Evolutionary conservation across 257 asterid species (phyloP).

Genomic region (Gardenia jasminoides): DNA sequence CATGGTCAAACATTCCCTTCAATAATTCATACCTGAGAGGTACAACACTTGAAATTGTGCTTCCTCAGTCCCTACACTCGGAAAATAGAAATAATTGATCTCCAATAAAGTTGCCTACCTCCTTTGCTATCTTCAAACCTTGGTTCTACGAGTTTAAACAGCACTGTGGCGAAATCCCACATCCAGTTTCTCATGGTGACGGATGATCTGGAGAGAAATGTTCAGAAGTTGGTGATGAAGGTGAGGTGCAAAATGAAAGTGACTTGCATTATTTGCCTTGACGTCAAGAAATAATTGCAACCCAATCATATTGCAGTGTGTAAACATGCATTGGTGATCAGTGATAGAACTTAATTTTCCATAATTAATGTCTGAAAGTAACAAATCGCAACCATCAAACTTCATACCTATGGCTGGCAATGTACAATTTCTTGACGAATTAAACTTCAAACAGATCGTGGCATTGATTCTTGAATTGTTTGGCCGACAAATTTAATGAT

Average conservation of each 20-base stretch:
- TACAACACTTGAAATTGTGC: slow-evolving; percentile 15
- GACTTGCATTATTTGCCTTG: slow-evolving; percentile 7
- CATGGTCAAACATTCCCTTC: slow-evolving; percentile 26
- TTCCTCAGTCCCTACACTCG: slow-evolving; percentile 1
- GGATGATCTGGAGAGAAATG: background rate
- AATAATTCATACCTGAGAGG: slow-evolving; percentile 27
- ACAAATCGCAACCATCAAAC: slow-evolving; percentile 12
- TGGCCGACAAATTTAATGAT: background rate
- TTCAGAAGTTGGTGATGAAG: background rate
- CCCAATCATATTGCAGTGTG: slow-evolving; percentile 3
- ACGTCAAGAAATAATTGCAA: background rate
- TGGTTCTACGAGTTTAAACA: background rate
- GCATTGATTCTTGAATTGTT: background rate
- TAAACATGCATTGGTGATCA: background rate
- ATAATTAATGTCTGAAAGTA: slow-evolving; percentile 27
- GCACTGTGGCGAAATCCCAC: background rate
- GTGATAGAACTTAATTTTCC: background rate
- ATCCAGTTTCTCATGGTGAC: slow-evolving; percentile 10
- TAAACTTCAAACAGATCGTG: background rate
- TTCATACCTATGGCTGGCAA: background rate
- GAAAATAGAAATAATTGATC: background rate
- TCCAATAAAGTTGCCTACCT: background rate
- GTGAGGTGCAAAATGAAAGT: slow-evolving; percentile 5
- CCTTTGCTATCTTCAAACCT: background rate
- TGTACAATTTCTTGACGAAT: background rate